Conservation (phyloP, 352 stramenopile species). For the Phytopythium vexans region DNA sequence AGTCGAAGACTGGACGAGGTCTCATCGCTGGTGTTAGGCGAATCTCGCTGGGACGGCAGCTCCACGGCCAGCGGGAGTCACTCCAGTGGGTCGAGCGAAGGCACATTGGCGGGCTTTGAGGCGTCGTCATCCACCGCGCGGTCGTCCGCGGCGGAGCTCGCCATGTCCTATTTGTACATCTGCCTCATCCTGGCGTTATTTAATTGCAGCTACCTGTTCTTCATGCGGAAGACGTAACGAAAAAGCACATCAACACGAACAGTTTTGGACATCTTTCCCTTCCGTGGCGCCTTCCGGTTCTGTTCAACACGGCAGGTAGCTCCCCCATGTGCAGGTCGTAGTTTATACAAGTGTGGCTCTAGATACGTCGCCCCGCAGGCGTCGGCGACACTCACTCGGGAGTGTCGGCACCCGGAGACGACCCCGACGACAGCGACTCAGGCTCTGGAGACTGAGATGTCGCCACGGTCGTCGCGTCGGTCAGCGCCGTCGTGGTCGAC, state of each 20-base stretch:
- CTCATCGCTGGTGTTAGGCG: conserved; percentile 4
- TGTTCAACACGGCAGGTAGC: conserved; percentile 23
- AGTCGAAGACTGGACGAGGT: conserved; percentile 9
- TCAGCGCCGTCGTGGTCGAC: conserved; percentile 16
- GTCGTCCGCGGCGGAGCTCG: conserved; percentile 25
- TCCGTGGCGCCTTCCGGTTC: not conserved
- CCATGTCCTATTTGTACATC: conserved; percentile 33
- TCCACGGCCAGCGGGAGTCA: conserved; percentile 18
- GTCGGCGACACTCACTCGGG: conserved; percentile 10
- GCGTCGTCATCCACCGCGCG: conserved; percentile 22
- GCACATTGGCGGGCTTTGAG: conserved; percentile 13
- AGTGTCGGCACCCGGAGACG: conserved; percentile 1
- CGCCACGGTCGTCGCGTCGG: conserved; percentile 10
- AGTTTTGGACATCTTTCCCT: conserved; percentile 6
- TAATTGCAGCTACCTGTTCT: conserved; percentile 47
- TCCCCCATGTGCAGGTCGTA: conserved; percentile 8
- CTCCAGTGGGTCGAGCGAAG: conserved; percentile 13
- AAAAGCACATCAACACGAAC: not conserved
- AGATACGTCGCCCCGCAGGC: not conserved
- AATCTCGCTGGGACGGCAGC: conserved; percentile 4
- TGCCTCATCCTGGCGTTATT: conserved; percentile 36
- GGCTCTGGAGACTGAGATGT: conserved; percentile 3
- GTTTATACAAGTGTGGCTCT: conserved; percentile 12
- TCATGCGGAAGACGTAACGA: conserved; percentile 39
- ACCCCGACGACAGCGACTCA: conserved; percentile 6